Evolutionary conservation across 1,139 yeast genomes (phyloP), one percentile per base, ranked within the genome.

Genomic region (Hansenula sp.): DNA sequence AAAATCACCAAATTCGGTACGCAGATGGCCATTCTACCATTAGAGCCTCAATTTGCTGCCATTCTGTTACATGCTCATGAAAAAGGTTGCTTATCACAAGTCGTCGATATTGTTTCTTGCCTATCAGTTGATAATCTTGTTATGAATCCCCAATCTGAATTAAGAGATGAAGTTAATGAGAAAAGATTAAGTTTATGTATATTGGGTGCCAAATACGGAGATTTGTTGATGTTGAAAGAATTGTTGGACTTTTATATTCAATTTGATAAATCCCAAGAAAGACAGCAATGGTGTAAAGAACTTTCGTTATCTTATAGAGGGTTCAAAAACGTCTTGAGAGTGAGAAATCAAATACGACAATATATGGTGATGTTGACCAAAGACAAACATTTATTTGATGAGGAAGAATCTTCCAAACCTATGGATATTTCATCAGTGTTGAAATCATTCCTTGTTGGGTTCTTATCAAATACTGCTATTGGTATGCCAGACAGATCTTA

Each of bases 401-500:
- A 61, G 5, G 52, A 61, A 4, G 55, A 51, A 1, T 45, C 40
- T 7, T 50, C 51, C 6, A 53, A 52, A 19, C 62, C 74, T 21
- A 54, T 78, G 43, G 83, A 83, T 51, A 74, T 84, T 36, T 77
- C 84, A 13, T 62, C 70, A 3, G 72, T 93, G 5, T 67, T 93
- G 43, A 87, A 87, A 60, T 76, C 90, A 9, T 94, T 94, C 63
- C 67, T 94, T 38, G 73, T 76, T 40, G 99, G 99, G 0, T 93
- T 76, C 57, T 75, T 88, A 28, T 76, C 84, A 45, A 91, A 93
- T 61, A 84, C 96, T 0, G 99, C 99, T 0, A 80, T 93, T 17
- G 96, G 97, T 7, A 80, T 88, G 81, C 96, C 99, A 0, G 99
- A 94, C 62, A 75, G 97, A 56, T 85, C 96, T 3, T 94, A 84